Evolutionary conservation across 2,329 filamentous ascomycete genomes (phyloP), one percentile per base, ranked within the genome.

Genomic region (Sporothrix inflata): DNA sequence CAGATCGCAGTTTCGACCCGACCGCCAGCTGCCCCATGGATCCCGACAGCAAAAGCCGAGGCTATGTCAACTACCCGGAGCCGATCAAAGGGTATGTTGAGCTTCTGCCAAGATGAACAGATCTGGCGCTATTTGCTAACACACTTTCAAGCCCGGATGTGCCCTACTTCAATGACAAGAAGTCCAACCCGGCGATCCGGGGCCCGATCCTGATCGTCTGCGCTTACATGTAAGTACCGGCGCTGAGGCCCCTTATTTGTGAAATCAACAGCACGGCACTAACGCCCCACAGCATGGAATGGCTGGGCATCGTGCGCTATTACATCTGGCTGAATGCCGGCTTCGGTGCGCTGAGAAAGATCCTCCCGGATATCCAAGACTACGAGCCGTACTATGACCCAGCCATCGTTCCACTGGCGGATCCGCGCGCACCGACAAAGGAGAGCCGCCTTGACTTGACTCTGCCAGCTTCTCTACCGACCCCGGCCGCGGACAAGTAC

Each of bases 301-400:
- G 84, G 68, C 77, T 90, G 19, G 82, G 83, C 24, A 83, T 87
- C 65, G 73, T 91, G 9, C 86, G 89, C 66, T 83, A 83, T 73
- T 78, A 84, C 69, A 84, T 91, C 75, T 92, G 89, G 88, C 81
- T 81, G 51, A 90, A 90, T 79, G 89, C 89, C 24, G 89, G 89
- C 51, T 92, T 93, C 77, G 82, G 81, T 63, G 80, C 82, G 4
- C 82, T 93, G 53, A 87, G 87, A 63, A 81, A 85, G 47, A 84
- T 89, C 72, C 82, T 83, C 30, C 79, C 84, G 24, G 82, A 79
- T 19, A 79, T 93, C 40, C 82, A 88, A 65, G 81, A 86, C 68
- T 87, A 80, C 66, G 83, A 84, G 74, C 83, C 84, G 1, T 79
- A 82, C 61, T 86, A 82, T 73, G 84, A 85, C 34, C 84, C 85